phyloP scores from a whole-genome alignment of 1,139 yeast genomes.

The Magnusiomyces fungicola region DNA sequence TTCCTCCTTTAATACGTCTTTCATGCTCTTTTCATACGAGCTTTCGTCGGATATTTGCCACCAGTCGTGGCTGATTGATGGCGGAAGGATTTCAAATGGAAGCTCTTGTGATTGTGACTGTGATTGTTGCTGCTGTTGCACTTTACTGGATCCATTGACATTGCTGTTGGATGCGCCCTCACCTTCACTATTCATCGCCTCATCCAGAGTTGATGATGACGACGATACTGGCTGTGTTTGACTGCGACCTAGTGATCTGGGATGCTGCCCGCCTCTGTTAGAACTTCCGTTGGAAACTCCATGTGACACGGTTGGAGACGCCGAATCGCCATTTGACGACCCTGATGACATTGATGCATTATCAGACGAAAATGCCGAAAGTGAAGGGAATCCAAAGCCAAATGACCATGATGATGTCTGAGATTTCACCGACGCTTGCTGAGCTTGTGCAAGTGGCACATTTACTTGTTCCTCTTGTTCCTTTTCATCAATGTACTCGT shows the following conservation, averaged over 20 bases:
- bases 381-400: not conserved
- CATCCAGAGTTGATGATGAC: too few species aligned
- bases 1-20: conserved; percentile 59
- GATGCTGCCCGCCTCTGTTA: too few species aligned
- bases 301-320: too few species aligned
- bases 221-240: too few species aligned
- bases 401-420: not conserved
- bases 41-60: conserved; percentile 83
- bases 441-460: too few species aligned
- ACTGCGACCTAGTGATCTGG: too few species aligned
- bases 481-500: not conserved
- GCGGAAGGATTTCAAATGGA: conserved; percentile 12
- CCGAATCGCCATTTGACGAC: too few species aligned
- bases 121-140: not conserved
- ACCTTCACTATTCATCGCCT: too few species aligned
- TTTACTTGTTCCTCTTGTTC: not conserved
- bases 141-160: not conserved
- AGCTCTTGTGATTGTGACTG: not conserved
- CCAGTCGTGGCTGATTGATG: conserved; percentile 41
- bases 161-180: too few species aligned
- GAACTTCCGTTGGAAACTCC: too few species aligned
- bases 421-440: too few species aligned
- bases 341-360: too few species aligned
- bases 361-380: not conserved
- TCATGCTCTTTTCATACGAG: conserved; percentile 54